Percentiles rank a stretch among this genome's conserved stretches.
Evolutionary conservation across 2,329 filamentous ascomycete genomes (phyloP).

Genomic region (Fusarium incarnatum): DNA sequence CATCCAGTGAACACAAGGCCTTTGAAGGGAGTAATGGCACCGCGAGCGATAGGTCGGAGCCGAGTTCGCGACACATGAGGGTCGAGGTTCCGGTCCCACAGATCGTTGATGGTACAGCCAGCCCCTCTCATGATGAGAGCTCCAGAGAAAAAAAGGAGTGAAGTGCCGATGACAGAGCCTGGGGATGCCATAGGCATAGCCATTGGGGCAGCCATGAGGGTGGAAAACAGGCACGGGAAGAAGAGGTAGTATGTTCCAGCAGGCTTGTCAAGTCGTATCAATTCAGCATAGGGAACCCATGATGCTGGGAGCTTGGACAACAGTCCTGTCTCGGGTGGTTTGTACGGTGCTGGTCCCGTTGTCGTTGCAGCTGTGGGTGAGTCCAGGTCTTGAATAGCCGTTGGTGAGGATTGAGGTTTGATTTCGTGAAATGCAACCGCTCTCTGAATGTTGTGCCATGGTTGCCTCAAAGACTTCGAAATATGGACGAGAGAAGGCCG

Average conservation of each 20-base stretch:
- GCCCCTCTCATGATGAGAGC: slow-evolving; percentile 88
- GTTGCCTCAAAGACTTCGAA: slow-evolving; percentile 11
- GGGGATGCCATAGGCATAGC: slow-evolving; percentile 70
- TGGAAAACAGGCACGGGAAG: slow-evolving; percentile 87
- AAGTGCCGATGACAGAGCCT: slow-evolving; percentile 71
- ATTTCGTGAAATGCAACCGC: slow-evolving; percentile 44
- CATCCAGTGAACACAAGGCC: slow-evolving; percentile 79
- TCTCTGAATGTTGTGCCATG: slow-evolving; percentile 31
- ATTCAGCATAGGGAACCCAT: slow-evolving; percentile 83
- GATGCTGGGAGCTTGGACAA: slow-evolving; percentile 75
- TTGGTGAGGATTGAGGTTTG: slow-evolving; percentile 30
- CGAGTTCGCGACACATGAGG: slow-evolving; percentile 81
- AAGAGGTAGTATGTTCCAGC: slow-evolving; percentile 86
- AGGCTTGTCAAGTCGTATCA: slow-evolving; percentile 84
- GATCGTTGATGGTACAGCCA: slow-evolving; percentile 89
- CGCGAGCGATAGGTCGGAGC: slow-evolving; percentile 82
- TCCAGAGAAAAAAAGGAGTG: slow-evolving; percentile 77
- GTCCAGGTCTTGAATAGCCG: slow-evolving; percentile 23
- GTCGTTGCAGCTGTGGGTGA: slow-evolving; percentile 18
- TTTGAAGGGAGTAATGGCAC: slow-evolving; percentile 78
- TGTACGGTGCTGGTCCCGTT: slow-evolving; percentile 59
- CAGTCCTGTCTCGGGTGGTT: slow-evolving; percentile 77
- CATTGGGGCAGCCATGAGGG: slow-evolving; percentile 81
- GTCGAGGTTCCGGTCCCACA: slow-evolving; percentile 90
- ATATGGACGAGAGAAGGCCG: slow-evolving; percentile 16